These are phyloP conservation scores for Asterochloris erici DNA, from an alignment of 139 green algal species.

Conservation along the genomic window DNA sequence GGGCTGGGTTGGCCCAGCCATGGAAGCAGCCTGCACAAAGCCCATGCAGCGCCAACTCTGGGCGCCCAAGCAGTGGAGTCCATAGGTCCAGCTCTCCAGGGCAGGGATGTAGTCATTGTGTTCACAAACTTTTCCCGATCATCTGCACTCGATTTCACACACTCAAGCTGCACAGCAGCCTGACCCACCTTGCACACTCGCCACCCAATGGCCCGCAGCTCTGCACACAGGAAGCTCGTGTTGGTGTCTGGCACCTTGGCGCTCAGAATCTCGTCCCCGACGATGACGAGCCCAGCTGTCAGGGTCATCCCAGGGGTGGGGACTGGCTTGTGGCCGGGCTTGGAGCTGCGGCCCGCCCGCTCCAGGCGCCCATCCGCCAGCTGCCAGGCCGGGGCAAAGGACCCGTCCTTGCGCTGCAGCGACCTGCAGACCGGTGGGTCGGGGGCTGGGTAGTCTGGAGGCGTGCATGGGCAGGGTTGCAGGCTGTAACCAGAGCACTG, in stretches of 20 bases:
- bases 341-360: constrained; percentile 48
- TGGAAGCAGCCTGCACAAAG: too few relatives aligned
- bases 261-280: constrained; percentile 54
- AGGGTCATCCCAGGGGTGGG: neutral
- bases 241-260: constrained; percentile 74
- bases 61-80: too few relatives aligned
- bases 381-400: constrained; percentile 69
- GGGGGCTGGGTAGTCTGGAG: too few relatives aligned
- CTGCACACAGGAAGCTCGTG: constrained; percentile 69
- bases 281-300: constrained; percentile 28
- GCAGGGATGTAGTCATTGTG: too few relatives aligned
- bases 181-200: constrained; percentile 29
- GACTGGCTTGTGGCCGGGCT: neutral
- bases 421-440: constrained; percentile 30
- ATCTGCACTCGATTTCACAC: too few relatives aligned
- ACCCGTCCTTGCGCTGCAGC: constrained; percentile 69
- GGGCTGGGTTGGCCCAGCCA: too few relatives aligned
- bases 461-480: too few relatives aligned
- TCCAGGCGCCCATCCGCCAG: constrained; percentile 77
- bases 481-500: too few relatives aligned
- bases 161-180: too few relatives aligned
- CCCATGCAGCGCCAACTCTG: too few relatives aligned
- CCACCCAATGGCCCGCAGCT: constrained; percentile 48
- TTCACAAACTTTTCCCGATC: too few relatives aligned
- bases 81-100: too few relatives aligned